These are phyloP conservation scores for Smittium culicis DNA, from an alignment of 371 early-diverging fungal genomes.

Conservation along the genomic window DNA sequence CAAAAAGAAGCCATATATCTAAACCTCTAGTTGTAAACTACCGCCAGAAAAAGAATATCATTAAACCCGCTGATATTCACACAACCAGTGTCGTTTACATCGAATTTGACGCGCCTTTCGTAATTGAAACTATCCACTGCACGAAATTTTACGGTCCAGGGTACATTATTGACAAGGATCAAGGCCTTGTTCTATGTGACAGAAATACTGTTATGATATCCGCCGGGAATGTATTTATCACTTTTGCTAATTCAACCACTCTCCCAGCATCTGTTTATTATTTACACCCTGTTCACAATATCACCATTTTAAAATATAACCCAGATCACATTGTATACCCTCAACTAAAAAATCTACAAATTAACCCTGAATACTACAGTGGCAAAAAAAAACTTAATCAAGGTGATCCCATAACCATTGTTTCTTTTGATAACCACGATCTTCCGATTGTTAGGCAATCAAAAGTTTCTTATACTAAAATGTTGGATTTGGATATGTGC, in stretches of 20 bases:
- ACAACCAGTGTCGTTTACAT: constrained; percentile 56
- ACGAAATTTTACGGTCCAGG: constrained; percentile 58
- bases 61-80: constrained; percentile 45
- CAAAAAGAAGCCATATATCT: constrained; percentile 35
- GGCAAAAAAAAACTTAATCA: constrained; percentile 37
- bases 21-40: constrained; percentile 46
- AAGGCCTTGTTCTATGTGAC: constrained; percentile 60
- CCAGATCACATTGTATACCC: constrained; percentile 42
- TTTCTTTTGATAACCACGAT: constrained; percentile 44
- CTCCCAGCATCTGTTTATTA: neutral
- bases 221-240: constrained; percentile 48
- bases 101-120: constrained; percentile 51
- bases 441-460: constrained; percentile 40
- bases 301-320: constrained; percentile 61
- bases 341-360: neutral
- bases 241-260: constrained; percentile 43
- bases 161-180: constrained; percentile 52
- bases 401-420: constrained; percentile 43
- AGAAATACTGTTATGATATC: constrained; percentile 61
- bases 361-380: constrained; percentile 33
- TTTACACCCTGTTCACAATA: constrained; percentile 65
- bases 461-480: constrained; percentile 34
- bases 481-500: constrained; percentile 38
- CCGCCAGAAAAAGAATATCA: constrained; percentile 40
- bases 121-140: constrained; percentile 53